Conservation (phyloP, 495 filamentous ascomycete species). For the Hypoxylon rickii region DNA sequence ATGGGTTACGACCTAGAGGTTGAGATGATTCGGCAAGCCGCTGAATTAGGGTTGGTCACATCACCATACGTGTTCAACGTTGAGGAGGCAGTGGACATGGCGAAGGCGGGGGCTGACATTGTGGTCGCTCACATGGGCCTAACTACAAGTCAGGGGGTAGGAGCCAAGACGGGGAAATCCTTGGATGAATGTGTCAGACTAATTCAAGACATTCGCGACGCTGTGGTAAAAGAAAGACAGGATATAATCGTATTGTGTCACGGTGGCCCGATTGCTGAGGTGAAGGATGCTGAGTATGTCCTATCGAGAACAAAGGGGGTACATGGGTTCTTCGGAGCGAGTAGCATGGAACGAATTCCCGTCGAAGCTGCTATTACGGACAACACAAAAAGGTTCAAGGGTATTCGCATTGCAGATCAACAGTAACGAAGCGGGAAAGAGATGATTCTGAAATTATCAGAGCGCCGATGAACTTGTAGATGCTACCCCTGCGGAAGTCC, state of each 20-base stretch:
- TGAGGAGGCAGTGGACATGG: constrained; percentile 63
- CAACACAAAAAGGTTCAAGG: constrained; percentile 65
- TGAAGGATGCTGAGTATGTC: constrained; percentile 66
- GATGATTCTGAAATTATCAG: too few relatives aligned
- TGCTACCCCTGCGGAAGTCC: too few relatives aligned
- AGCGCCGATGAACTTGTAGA: too few relatives aligned
- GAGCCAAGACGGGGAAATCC: constrained; percentile 61
- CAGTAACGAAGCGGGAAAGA: not conserved
- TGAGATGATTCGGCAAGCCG: constrained; percentile 62
- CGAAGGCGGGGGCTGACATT: constrained; percentile 66
- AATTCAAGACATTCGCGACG: constrained; percentile 67
- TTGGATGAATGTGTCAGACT: constrained; percentile 63
- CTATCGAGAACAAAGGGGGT: constrained; percentile 61
- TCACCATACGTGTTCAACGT: constrained; percentile 71
- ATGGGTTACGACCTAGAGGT: constrained; percentile 70
- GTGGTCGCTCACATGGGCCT: constrained; percentile 72
- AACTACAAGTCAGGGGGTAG: constrained; percentile 67
- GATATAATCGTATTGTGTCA: constrained; percentile 72
- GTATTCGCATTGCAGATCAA: constrained; percentile 19
- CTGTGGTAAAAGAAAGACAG: constrained; percentile 53
- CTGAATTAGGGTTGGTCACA: constrained; percentile 62
- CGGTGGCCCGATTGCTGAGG: constrained; percentile 67
- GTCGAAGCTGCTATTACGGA: constrained; percentile 69
- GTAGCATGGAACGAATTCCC: constrained; percentile 71
- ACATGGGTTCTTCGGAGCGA: constrained; percentile 74